Conservation (phyloP, 257 asterid species). For the Solanum pennellii region DNA sequence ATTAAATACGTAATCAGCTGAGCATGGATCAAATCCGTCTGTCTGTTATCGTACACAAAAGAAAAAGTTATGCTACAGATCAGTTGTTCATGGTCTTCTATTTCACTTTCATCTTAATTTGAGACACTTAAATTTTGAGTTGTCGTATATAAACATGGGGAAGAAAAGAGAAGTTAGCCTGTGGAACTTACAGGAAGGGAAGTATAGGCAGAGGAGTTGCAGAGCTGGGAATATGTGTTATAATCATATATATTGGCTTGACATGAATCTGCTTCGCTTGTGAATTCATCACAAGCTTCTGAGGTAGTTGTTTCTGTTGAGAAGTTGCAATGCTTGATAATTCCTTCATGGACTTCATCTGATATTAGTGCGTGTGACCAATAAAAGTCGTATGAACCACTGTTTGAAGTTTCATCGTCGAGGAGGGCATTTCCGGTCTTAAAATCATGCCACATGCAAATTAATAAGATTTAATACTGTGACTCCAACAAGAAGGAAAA, state of each 20-base stretch:
- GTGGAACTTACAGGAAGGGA: neutral
- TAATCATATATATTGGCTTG: constrained; percentile 12
- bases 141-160: too few relatives aligned
- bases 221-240: constrained; percentile 45
- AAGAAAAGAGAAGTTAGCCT: neutral
- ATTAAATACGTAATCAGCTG: constrained; percentile 9
- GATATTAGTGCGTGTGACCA: constrained; percentile 60
- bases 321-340: constrained; percentile 36
- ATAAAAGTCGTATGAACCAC: constrained; percentile 32
- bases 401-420: constrained; percentile 11
- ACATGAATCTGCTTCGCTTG: constrained; percentile 3
- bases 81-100: neutral
- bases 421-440: constrained; percentile 61
- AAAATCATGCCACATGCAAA: neutral
- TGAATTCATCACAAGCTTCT: constrained; percentile 4
- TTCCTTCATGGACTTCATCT: constrained; percentile 42
- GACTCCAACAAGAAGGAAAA: neutral
- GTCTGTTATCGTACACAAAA: constrained; percentile 3
- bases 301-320: neutral
- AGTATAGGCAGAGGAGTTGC: constrained; percentile 7
- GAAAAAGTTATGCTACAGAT: neutral
- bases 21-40: constrained; percentile 53
- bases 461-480: neutral
- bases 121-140: neutral
- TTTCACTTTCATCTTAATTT: neutral